A percentile compares a stretch with the other conserved stretches of the same genome.
phyloP scores from a whole-genome alignment of 2,329 filamentous ascomycete species.

The Xylariaceae sp. region DNA sequence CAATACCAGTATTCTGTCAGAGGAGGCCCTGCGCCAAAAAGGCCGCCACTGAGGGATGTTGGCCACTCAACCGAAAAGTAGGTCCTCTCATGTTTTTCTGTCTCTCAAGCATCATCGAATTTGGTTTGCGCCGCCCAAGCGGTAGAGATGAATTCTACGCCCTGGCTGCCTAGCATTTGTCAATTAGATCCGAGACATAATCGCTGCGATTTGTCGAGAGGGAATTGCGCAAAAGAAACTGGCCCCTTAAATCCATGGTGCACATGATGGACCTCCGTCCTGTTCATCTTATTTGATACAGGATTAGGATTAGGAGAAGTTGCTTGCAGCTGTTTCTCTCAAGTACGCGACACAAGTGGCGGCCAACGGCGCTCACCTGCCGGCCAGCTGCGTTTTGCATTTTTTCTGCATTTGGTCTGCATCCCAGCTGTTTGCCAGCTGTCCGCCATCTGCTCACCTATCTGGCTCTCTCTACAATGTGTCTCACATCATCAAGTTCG shows the following conservation, averaged over 20 bases:
- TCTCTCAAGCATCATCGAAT: not conserved
- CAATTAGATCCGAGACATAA: too few relatives aligned
- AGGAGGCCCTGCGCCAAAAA: conserved; percentile 32
- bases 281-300: not conserved
- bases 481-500: not conserved
- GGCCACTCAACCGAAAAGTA: conserved; percentile 26
- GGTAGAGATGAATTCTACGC: not conserved
- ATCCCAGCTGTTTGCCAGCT: not conserved
- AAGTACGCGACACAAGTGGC: not conserved
- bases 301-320: not conserved
- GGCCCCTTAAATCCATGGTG: not conserved
- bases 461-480: not conserved
- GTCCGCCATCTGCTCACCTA: not conserved
- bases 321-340: not conserved
- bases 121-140: not conserved
- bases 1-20: conserved; percentile 33
- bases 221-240: too few relatives aligned
- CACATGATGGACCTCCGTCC: not conserved
- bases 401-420: too few relatives aligned
- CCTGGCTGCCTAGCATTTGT: too few relatives aligned
- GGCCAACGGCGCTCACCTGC: conserved; percentile 1
- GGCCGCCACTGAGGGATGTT: conserved; percentile 31
- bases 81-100: conserved; percentile 11
- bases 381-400: too few relatives aligned
- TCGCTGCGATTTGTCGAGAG: too few relatives aligned